Conservation (phyloP, 352 stramenopile species). For the Phytophthora sansomeana region DNA sequence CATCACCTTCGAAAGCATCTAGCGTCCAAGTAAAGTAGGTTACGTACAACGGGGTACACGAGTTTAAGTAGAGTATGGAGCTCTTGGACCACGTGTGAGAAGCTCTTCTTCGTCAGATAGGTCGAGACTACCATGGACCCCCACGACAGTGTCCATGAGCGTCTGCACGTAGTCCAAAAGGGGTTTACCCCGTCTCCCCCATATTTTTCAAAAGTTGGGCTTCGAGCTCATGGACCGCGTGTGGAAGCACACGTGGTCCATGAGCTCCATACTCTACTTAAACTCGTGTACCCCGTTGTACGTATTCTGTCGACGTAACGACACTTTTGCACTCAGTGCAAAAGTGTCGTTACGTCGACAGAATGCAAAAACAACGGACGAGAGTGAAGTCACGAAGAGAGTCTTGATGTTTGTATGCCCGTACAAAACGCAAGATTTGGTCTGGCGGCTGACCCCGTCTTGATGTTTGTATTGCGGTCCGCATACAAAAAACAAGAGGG, state of each 20-base stretch:
- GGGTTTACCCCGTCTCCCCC: slow-evolving; percentile 11
- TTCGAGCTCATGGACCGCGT: no score
- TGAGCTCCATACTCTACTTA: slow-evolving; percentile 56
- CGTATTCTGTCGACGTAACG: no score
- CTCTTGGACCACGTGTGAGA: slow-evolving; percentile 38
- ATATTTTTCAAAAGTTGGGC: slow-evolving; percentile 20
- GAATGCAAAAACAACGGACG: slow-evolving; percentile 16
- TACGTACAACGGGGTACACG: slow-evolving; percentile 51
- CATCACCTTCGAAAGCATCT: no score
- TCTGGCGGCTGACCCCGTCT: no score
- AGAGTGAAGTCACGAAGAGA: no score
- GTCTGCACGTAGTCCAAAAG: slow-evolving; percentile 20
- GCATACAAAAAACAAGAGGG: no score
- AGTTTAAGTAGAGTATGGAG: slow-evolving; percentile 55
- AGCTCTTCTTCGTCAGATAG: slow-evolving; percentile 36
- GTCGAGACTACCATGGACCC: slow-evolving; percentile 11
- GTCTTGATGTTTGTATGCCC: background rate
- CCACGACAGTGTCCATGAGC: slow-evolving; percentile 8
- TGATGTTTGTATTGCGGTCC: no score
- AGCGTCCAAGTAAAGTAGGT: background rate
- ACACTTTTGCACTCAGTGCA: background rate
- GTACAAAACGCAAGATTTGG: no score
- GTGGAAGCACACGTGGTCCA: slow-evolving; percentile 24
- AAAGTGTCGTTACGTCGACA: slow-evolving; percentile 20
- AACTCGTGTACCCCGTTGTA: slow-evolving; percentile 57